Conservation (phyloP, 148 eudicot species). For the Persicaria maculosa region DNA sequence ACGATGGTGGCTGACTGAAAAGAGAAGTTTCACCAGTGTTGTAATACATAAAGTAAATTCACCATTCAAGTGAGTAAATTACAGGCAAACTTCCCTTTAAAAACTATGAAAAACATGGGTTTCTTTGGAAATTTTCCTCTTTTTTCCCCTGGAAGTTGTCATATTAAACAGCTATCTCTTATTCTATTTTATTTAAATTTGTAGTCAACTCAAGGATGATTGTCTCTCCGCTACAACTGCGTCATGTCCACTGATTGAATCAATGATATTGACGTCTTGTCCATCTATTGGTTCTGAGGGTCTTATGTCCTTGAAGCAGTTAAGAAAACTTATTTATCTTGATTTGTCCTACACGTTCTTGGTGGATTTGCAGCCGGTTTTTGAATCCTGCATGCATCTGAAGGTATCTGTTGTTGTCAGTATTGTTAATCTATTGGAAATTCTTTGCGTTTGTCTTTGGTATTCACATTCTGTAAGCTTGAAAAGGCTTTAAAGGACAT, state of each 20-base stretch:
- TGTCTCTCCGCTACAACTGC: conserved; percentile 74
- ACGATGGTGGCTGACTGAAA: background rate
- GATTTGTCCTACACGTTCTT: conserved; percentile 92
- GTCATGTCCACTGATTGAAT: conserved; percentile 73
- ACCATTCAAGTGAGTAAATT: background rate
- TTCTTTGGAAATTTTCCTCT: background rate
- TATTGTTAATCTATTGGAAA: background rate
- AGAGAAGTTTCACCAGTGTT: background rate
- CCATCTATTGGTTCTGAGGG: conserved; percentile 83
- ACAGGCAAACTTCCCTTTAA: background rate
- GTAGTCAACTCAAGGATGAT: conserved; percentile 78
- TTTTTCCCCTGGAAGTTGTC: background rate
- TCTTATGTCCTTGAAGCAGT: conserved; percentile 51
- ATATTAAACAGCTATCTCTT: background rate
- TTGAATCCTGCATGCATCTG: conserved; percentile 58
- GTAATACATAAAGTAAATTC: background rate
- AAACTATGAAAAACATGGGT: background rate
- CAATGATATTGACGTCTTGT: conserved; percentile 83
- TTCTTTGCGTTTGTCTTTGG: background rate
- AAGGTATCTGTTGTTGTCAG: conserved; percentile 36
- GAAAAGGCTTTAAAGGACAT: background rate
- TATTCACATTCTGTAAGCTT: background rate
- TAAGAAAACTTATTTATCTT: conserved; percentile 59
- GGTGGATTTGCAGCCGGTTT: conserved; percentile 75
- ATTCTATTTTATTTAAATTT: conserved; percentile 12